Percentiles rank a stretch among this genome's conserved stretches.
phyloP scores from a whole-genome alignment of 306 rosid species.

The Vigna angularis region DNA sequence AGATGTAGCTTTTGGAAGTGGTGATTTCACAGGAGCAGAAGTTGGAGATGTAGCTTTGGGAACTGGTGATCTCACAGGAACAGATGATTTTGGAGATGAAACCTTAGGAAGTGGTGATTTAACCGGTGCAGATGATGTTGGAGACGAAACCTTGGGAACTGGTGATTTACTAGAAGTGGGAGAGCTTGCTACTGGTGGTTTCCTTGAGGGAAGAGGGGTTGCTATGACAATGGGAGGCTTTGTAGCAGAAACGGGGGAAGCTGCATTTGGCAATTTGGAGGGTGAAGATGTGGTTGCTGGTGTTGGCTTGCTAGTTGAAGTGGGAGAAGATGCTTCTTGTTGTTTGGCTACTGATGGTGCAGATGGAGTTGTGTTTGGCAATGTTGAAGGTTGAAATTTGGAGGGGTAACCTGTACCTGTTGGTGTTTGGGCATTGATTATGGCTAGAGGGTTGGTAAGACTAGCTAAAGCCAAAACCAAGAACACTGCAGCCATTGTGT shows the following conservation, averaged over 20 bases:
- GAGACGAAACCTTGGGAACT: neutral
- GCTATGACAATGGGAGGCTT: constrained; percentile 24
- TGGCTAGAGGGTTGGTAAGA: constrained; percentile 38
- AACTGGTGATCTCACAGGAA: constrained; percentile 28
- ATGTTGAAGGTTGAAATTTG: neutral
- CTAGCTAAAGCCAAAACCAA: constrained; percentile 45
- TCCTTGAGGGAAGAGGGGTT: constrained; percentile 19
- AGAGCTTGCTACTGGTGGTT: neutral
- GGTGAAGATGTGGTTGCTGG: constrained; percentile 17
- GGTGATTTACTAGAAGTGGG: constrained; percentile 24
- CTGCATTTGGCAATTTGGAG: constrained; percentile 39
- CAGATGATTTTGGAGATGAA: neutral
- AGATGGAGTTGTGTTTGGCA: neutral
- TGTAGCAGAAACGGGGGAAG: constrained; percentile 24
- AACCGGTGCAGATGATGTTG: constrained; percentile 23
- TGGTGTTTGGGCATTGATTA: constrained; percentile 46
- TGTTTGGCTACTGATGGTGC: constrained; percentile 20
- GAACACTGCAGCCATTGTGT: constrained; percentile 45
- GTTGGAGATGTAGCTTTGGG: constrained; percentile 37
- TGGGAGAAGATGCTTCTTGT: constrained; percentile 6
- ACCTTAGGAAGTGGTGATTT: neutral
- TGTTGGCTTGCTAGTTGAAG: constrained; percentile 1
- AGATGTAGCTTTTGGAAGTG: neutral
- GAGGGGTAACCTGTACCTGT: neutral
- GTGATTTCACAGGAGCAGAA: constrained; percentile 40